Evolutionary conservation across 2,329 filamentous ascomycete genomes (phyloP), one percentile per base, ranked within the genome.

Genomic region (Ascochyta viciae-villosae): DNA sequence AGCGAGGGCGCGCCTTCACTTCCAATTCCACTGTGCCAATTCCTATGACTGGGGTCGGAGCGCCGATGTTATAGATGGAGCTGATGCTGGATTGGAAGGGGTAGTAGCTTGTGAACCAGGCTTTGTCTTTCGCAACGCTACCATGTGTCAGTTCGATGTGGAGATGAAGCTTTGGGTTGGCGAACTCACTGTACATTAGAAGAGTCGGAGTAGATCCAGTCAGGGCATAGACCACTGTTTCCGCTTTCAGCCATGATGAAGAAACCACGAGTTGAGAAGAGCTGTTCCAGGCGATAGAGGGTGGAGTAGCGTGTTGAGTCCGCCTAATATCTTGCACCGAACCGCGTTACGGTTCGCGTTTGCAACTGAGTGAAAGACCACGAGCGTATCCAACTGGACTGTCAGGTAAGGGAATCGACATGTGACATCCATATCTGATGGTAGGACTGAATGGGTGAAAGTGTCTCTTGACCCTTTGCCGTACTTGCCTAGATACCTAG

Each of bases 21-120:
- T 29, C 15, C 29, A 54, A 39, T 19, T 47, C n/a, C 29, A 54
- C 31, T 8, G 43, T 54, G 22, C 50, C 50, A 24, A 54, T 54
- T 8, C 50, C 50, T 6, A 54, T 12, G 2, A 48, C 43, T 6
- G 23, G 37, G 6, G n/a, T 3, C 5, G 43, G n/a, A n/a, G 16
- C 23, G 13, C 43, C 26, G 43, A 54, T 37, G 23, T 4, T 2
- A 24, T 54, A 54, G 12, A 47, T 9, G 8, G 50, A 54, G 13
- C 12, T 8, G 5, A 54, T n/a, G 6, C 47, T 9, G 19, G 50
- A 47, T 3, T 16, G 16, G 24, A 54, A 54, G 8, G 23, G n/a
- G 13, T 47, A 24, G 43, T 54, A 54, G 5, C 37, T 31, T 15
- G 23, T 43, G 24, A 47, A 54, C 50, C 50, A 54, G 15, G 38